Conservation (phyloP, 2,329 filamentous ascomycete species). For the Calonectria naviculata region DNA sequence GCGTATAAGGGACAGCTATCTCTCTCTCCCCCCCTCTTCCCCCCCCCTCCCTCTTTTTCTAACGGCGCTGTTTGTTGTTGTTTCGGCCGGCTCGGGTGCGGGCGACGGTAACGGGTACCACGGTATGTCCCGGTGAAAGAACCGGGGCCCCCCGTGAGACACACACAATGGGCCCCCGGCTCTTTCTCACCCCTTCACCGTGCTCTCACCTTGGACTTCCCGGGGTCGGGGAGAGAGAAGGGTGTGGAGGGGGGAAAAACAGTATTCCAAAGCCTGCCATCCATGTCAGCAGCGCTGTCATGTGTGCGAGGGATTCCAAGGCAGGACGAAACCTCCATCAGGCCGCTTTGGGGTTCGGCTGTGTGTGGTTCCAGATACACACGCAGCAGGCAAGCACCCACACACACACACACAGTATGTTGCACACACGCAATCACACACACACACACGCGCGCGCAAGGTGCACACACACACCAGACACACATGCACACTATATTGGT, state of each 20-base stretch:
- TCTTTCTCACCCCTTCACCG: slow-evolving; percentile 13
- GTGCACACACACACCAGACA: neutral
- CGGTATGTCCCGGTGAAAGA: neutral
- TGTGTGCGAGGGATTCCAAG: slow-evolving; percentile 8
- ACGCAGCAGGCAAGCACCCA: slow-evolving; percentile 6
- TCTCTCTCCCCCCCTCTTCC: no score
- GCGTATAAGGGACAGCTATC: no score
- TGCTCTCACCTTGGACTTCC: neutral
- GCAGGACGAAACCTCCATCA: slow-evolving; percentile 9
- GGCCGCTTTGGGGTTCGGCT: neutral
- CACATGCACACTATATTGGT: slow-evolving; percentile 1
- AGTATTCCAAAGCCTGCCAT: slow-evolving; percentile 5
- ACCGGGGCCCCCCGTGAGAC: slow-evolving; percentile 6
- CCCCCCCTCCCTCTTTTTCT: no score
- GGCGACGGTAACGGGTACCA: neutral
- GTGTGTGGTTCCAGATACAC: slow-evolving; percentile 2
- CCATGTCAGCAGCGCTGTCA: slow-evolving; percentile 24
- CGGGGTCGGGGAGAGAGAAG: no score
- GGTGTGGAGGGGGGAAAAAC: no score
- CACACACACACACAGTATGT: neutral
- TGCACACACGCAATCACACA: neutral
- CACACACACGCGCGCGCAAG: neutral
- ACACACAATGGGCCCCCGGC: no score
- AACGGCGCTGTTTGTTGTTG: neutral
- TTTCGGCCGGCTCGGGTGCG: slow-evolving; percentile 1